Conservation (phyloP, 805 yeast species). For the Wickerhamiella shivajii region DNA sequence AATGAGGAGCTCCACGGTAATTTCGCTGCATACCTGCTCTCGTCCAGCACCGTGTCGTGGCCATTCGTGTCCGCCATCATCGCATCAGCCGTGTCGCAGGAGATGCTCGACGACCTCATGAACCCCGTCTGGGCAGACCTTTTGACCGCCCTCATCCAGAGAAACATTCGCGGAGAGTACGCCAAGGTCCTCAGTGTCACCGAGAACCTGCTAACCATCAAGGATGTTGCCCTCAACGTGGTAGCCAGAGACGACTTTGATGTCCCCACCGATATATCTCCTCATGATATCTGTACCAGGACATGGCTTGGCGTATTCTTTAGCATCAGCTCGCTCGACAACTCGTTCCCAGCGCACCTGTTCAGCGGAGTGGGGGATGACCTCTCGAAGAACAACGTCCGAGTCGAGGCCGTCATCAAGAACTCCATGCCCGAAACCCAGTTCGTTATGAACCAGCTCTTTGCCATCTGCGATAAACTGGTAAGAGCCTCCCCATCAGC, state of each 20-base stretch:
- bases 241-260: conserved; percentile 42
- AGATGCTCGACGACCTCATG: conserved; percentile 43
- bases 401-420: conserved; percentile 12
- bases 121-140: conserved; percentile 31
- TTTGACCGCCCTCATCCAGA: conserved; percentile 26
- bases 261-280: conserved; percentile 31
- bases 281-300: conserved; percentile 40
- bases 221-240: conserved; percentile 45
- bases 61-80: conserved; percentile 46
- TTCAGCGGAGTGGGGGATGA: conserved; percentile 22
- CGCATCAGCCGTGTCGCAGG: conserved; percentile 50
- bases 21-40: conserved; percentile 5
- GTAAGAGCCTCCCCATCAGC: conserved; percentile 58
- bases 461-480: conserved; percentile 54
- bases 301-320: conserved; percentile 69
- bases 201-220: conserved; percentile 41
- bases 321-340: conserved; percentile 56
- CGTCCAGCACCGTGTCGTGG: conserved; percentile 13
- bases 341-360: conserved; percentile 36
- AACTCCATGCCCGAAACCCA: conserved; percentile 17
- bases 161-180: conserved; percentile 30
- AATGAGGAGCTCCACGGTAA: conserved; percentile 12
- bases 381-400: conserved; percentile 6
- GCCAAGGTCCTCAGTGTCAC: conserved; percentile 35
- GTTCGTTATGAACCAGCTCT: conserved; percentile 31